A percentile compares a stretch with the other conserved stretches of the same genome.
Conservation (phyloP, 176 grass and related monocot species). For the Aegilops bicornis region DNA sequence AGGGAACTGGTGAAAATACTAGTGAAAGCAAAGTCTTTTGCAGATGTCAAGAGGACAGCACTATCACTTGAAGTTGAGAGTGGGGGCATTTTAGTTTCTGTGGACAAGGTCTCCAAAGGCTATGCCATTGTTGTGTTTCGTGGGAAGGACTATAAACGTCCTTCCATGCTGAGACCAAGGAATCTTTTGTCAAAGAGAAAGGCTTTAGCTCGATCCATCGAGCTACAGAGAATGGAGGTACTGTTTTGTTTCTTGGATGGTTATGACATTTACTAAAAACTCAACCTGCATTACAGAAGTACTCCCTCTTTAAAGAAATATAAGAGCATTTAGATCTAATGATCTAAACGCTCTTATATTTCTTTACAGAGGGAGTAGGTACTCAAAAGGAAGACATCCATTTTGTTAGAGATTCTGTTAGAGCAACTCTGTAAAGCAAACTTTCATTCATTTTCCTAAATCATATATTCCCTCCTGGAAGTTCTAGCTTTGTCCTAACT, state of each 20-base stretch:
- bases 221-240: slow-evolving; percentile 87
- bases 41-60: slow-evolving; percentile 66
- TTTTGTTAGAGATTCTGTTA: not conserved
- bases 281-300: not conserved
- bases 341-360: too few relatives aligned
- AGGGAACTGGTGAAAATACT: slow-evolving; percentile 89
- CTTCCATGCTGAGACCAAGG: slow-evolving; percentile 58
- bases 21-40: slow-evolving; percentile 72
- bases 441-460: not conserved
- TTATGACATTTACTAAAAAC: not conserved
- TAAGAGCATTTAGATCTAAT: too few relatives aligned
- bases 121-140: slow-evolving; percentile 84
- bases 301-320: too few relatives aligned
- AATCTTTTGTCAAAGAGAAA: slow-evolving; percentile 90
- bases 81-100: slow-evolving; percentile 75
- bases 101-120: slow-evolving; percentile 95
- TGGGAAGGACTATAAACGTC: slow-evolving; percentile 68
- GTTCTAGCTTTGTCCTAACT: not conserved
- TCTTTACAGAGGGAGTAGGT: not conserved
- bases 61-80: slow-evolving; percentile 92
- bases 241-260: not conserved
- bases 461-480: not conserved
- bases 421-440: slow-evolving; percentile 2
- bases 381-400: not conserved
- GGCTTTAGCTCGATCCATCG: slow-evolving; percentile 86